Conservation (phyloP, 371 early-diverging fungal species). For the Sanchytrium tribonematis region DNA sequence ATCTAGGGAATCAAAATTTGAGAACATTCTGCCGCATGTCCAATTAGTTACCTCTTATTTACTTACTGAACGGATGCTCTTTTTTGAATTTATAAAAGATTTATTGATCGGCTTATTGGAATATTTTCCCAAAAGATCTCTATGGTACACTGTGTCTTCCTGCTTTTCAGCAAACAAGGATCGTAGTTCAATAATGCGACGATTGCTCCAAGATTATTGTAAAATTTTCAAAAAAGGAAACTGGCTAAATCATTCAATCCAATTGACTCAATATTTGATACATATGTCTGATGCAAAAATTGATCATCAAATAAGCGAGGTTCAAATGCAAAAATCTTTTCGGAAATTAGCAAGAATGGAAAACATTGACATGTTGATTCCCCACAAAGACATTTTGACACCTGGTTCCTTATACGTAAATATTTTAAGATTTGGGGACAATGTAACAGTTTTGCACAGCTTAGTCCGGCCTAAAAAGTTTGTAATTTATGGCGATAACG, state of each 20-base stretch:
- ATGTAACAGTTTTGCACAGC: not conserved
- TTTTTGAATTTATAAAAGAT: not conserved
- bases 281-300: not conserved
- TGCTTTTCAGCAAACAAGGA: not conserved
- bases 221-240: not conserved
- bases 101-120: not conserved
- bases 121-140: not conserved
- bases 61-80: not conserved
- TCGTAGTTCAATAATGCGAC: not conserved
- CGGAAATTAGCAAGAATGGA: not conserved
- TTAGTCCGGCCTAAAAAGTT: not conserved
- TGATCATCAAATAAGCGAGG: not conserved
- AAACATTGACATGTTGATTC: not conserved
- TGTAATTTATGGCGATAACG: not conserved
- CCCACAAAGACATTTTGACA: not conserved
- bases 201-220: not conserved
- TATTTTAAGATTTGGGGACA: not conserved
- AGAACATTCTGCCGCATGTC: not conserved
- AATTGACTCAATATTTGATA: not conserved
- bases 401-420: not conserved
- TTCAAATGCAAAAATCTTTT: not conserved
- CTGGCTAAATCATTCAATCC: not conserved
- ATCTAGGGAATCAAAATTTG: not conserved
- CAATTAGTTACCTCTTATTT: not conserved
- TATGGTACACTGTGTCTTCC: not conserved